Conservation (phyloP, 2,329 filamentous ascomycete species). For the Penicillium sp. region DNA sequence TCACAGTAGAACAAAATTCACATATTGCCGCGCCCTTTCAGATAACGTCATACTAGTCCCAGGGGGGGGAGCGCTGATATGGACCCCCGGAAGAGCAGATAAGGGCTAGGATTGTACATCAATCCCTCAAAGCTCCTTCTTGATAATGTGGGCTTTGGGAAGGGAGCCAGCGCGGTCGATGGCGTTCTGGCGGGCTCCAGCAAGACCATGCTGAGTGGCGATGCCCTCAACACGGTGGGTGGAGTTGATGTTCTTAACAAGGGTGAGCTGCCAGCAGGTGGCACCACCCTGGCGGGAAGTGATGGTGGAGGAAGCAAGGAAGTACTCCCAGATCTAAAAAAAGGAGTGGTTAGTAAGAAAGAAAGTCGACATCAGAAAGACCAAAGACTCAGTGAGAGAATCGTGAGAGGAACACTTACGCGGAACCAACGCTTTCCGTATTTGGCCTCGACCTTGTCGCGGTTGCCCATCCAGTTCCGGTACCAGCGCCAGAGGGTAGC, state of each 20-base stretch:
- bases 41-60: neutral
- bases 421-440: constrained; percentile 95
- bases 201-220: constrained; percentile 64
- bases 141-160: constrained; percentile 35
- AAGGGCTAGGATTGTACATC: neutral
- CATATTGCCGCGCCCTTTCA: neutral
- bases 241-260: constrained; percentile 88
- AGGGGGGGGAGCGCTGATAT: neutral
- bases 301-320: constrained; percentile 82
- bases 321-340: constrained; percentile 74
- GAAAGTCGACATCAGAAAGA: neutral
- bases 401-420: constrained; percentile 11
- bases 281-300: constrained; percentile 78
- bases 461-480: constrained; percentile 94
- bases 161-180: constrained; percentile 34
- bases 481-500: constrained; percentile 98
- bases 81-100: neutral
- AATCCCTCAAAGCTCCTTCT: constrained; percentile 27
- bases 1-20: constrained; percentile 3
- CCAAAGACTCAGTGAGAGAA: neutral
- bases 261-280: constrained; percentile 80
- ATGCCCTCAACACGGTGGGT: constrained; percentile 78
- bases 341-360: neutral
- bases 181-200: constrained; percentile 59
- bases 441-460: constrained; percentile 88